Percentiles rank a stretch among this genome's conserved stretches.
Conservation (phyloP, 2,329 filamentous ascomycete genomes). For the Trichoderma lentiforme region DNA sequence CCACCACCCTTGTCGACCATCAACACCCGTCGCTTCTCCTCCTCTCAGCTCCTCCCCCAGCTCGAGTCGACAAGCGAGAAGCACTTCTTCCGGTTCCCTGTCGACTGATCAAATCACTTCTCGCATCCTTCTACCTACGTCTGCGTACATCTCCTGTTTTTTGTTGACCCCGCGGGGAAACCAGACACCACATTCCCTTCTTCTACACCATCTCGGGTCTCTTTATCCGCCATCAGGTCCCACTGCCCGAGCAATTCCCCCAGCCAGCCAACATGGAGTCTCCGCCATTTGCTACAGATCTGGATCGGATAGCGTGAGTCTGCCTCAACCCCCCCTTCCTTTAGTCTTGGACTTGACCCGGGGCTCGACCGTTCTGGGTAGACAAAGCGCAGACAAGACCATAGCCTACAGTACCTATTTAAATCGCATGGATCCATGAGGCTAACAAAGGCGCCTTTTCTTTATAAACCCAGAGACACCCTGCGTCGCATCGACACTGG, state of each 20-base stretch:
- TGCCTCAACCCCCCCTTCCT: conserved; percentile 8
- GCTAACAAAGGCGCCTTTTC: background rate
- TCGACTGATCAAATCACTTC: background rate
- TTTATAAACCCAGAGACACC: conserved; percentile 14
- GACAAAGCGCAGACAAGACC: background rate
- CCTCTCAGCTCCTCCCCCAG: conserved; percentile 4
- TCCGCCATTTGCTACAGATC: conserved; percentile 19
- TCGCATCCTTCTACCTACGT: conserved; percentile 7
- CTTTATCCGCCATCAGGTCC: conserved; percentile 15
- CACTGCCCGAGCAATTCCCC: conserved; percentile 14
- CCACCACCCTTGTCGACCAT: background rate
- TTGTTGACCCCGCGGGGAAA: conserved; percentile 17
- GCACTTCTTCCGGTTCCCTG: background rate
- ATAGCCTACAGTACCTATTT: conserved; percentile 1
- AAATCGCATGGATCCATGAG: conserved; percentile 1
- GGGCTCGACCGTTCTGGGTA: conserved; percentile 14
- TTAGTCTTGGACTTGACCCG: background rate
- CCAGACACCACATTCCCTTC: conserved; percentile 2
- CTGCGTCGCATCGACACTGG: conserved; percentile 11
- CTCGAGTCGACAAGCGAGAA: conserved; percentile 6
- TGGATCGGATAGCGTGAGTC: conserved; percentile 21
- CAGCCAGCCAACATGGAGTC: conserved; percentile 17
- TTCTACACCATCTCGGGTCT: conserved; percentile 19
- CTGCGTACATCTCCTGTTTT: background rate
- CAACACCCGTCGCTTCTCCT: conserved; percentile 8